These are phyloP conservation scores for Kwoniella shandongensis DNA, from an alignment of 768 basidiomycete genomes.

Conservation along the genomic window DNA sequence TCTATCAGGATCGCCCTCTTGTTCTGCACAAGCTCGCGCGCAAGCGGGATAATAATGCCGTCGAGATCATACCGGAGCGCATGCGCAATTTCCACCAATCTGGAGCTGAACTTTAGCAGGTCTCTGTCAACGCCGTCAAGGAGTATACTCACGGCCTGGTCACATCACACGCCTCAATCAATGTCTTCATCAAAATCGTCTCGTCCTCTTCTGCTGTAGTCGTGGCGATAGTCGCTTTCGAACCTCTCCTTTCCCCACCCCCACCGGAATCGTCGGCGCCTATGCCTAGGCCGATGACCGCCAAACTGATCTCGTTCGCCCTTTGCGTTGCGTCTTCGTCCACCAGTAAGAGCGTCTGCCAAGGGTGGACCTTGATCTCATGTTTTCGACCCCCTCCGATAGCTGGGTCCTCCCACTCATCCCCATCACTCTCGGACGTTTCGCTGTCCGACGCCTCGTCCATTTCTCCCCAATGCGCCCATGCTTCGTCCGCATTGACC, in stretches of 20 bases:
- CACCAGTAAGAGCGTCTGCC: slow-evolving; percentile 84
- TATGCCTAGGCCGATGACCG: slow-evolving; percentile 35
- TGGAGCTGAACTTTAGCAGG: slow-evolving; percentile 10
- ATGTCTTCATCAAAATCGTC: slow-evolving; percentile 36
- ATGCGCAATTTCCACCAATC: slow-evolving; percentile 50
- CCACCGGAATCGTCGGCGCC: slow-evolving; percentile 5
- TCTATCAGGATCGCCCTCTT: slow-evolving; percentile 87
- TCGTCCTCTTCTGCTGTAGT: slow-evolving; percentile 54
- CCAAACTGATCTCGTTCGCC: slow-evolving; percentile 58
- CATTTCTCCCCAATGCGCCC: slow-evolving; percentile 47
- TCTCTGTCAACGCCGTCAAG: background rate
- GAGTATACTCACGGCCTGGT: slow-evolving; percentile 40
- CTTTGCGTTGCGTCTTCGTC: slow-evolving; percentile 61
- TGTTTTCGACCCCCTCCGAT: slow-evolving; percentile 53
- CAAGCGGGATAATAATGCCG: slow-evolving; percentile 80
- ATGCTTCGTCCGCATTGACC: slow-evolving; percentile 49
- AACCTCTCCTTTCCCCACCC: slow-evolving; percentile 16
- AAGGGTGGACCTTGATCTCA: slow-evolving; percentile 74
- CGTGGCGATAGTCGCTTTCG: slow-evolving; percentile 4
- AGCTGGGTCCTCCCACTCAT: slow-evolving; percentile 25
- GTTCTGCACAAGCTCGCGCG: slow-evolving; percentile 87
- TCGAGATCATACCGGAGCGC: slow-evolving; percentile 47
- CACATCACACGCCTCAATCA: slow-evolving; percentile 48
- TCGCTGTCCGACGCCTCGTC: slow-evolving; percentile 30
- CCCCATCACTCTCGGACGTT: slow-evolving; percentile 24